phyloP scores from a whole-genome alignment of 2,329 filamentous ascomycete genomes.

The Aspergillus glaucus region DNA sequence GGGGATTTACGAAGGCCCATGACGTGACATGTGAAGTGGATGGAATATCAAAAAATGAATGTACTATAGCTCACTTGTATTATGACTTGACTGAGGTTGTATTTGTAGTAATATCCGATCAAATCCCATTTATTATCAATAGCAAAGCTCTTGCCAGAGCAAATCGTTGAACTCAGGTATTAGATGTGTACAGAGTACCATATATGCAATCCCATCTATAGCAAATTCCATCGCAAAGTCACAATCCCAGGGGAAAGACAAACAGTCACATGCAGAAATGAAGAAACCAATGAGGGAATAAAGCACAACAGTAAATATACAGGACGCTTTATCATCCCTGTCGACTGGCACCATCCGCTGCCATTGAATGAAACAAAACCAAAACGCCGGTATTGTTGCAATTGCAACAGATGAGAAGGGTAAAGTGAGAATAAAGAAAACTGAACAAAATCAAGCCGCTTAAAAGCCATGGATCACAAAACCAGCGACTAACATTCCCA shows the following conservation, averaged over 20 bases:
- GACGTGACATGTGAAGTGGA: slow-evolving; percentile 1
- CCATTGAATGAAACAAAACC: not conserved
- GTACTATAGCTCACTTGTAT: slow-evolving; percentile 16
- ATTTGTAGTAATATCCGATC: not conserved
- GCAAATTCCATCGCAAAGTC: not conserved
- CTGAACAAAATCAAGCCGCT: not conserved
- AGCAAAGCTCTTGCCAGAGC: not conserved
- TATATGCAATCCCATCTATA: slow-evolving; percentile 1
- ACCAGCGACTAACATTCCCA: not conserved
- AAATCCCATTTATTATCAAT: not conserved
- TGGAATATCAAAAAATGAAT: slow-evolving; percentile 19
- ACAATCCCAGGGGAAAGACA: not conserved
- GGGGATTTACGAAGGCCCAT: not conserved
- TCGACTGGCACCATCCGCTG: not conserved
- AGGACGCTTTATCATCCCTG: not conserved
- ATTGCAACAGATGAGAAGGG: not conserved
- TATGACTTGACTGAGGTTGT: slow-evolving; percentile 8
- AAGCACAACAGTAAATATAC: not conserved
- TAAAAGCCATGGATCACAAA: not conserved
- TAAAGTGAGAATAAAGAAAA: not conserved
- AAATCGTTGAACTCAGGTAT: not conserved
- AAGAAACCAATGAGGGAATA: not conserved
- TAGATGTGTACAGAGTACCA: not conserved
- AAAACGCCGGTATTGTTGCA: not conserved
- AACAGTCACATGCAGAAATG: not conserved